These are phyloP conservation scores for Leptographium lundbergii DNA, from an alignment of 2,329 filamentous ascomycete species.

Conservation along the genomic window DNA sequence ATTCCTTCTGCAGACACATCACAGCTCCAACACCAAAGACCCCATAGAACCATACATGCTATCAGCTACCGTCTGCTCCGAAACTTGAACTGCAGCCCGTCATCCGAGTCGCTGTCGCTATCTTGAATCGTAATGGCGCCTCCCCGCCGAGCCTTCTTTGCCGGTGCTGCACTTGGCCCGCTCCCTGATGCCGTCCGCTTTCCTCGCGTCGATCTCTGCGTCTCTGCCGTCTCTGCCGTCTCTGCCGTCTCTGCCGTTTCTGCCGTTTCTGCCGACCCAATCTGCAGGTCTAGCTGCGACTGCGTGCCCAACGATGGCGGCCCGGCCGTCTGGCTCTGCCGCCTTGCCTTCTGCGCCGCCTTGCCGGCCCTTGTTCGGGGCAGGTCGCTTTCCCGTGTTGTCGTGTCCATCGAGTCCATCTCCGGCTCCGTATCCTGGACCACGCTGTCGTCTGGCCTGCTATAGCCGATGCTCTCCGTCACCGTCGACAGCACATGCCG, in stretches of 20 bases:
- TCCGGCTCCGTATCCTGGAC: slow-evolving; percentile 11
- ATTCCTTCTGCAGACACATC: too few species aligned
- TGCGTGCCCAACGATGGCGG: slow-evolving; percentile 9
- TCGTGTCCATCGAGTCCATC: slow-evolving; percentile 9
- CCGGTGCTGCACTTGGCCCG: slow-evolving; percentile 1
- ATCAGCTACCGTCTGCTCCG: slow-evolving; percentile 33
- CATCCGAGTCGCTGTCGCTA: slow-evolving; percentile 25
- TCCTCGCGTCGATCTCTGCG: slow-evolving; percentile 17
- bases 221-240: background rate
- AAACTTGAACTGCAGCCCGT: slow-evolving; percentile 44
- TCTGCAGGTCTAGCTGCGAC: slow-evolving; percentile 8
- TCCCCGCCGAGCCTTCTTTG: slow-evolving; percentile 5
- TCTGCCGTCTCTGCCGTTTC: background rate
- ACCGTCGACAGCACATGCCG: background rate
- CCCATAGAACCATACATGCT: too few species aligned
- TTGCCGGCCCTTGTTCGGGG: slow-evolving; percentile 21
- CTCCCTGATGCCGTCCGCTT: slow-evolving; percentile 17
- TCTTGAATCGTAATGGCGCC: slow-evolving; percentile 3
- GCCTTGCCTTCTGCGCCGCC: slow-evolving; percentile 17
- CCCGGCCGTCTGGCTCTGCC: background rate
- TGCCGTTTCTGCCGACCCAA: too few species aligned
- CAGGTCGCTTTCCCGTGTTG: slow-evolving; percentile 9
- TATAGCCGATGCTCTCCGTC: background rate
- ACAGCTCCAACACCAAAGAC: too few species aligned
- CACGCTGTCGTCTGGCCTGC: too few species aligned